phyloP scores from a whole-genome alignment of 192 early-diverging fungal genomes.

The Entomortierella lignicola region DNA sequence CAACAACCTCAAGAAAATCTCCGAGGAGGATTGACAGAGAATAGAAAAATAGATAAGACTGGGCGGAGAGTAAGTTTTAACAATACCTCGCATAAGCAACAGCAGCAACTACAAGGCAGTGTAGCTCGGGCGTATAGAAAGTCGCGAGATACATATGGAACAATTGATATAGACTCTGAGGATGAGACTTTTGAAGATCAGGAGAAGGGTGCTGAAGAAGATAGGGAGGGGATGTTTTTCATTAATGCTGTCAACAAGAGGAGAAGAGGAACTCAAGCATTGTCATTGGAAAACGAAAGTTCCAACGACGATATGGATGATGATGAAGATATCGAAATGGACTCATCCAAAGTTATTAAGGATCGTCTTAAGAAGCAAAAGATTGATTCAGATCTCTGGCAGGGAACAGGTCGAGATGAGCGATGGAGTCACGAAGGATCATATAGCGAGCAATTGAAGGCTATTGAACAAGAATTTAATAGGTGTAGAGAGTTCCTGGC shows the following conservation, averaged over 20 bases:
- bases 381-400: background rate
- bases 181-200: conserved; percentile 2
- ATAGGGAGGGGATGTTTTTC: background rate
- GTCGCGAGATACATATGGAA: background rate
- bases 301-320: background rate
- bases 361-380: conserved; percentile 23
- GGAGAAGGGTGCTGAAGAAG: background rate
- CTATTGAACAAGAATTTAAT: conserved; percentile 38
- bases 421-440: background rate
- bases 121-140: background rate
- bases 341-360: background rate
- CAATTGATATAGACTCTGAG: background rate
- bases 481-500: conserved; percentile 39
- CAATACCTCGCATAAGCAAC: background rate
- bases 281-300: background rate
- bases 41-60: background rate
- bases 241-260: background rate
- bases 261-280: background rate
- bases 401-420: background rate
- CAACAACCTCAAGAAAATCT: background rate
- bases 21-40: background rate
- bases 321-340: conserved; percentile 25
- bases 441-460: conserved; percentile 25
- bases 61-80: conserved; percentile 31
- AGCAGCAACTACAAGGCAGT: background rate